Base-by-base conservation (phyloP, 805 yeast genomes). In the Candida maltosa region DNA sequence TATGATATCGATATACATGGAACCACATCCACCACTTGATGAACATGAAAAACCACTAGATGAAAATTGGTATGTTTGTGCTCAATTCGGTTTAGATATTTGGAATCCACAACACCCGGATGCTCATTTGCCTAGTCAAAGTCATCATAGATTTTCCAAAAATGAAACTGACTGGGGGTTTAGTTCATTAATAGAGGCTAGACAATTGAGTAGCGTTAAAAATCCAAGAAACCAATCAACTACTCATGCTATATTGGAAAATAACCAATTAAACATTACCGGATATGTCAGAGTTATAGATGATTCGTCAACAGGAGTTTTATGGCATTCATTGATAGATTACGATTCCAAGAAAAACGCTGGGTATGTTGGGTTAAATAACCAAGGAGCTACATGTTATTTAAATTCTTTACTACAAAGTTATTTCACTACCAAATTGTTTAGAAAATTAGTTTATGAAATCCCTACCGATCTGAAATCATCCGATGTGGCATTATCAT, bases 361-460 rank as follows among this genome's bases (percentile, higher is more conserved):
- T 0, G 97, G 97, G 0, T 88, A 72, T 54, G 95, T 88, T 6
- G 99, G 99, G 1, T 75, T 93, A 42, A 82, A 78, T 46, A 93
- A 93, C 53, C 99, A 93, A 64, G 99, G 98, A 44, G 99, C 99
- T 2, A 93, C 99, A 0, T 93, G 99, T 58, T 93, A 93, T 60
- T 74, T 93, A 54, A 93, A 93, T 57, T 91, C 97, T 0, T 69
- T 93, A 40, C 61, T 93, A 35, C 98, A 93, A 58, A 85, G 96
- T 8, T 84, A 93, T 47, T 93, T 72, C 56, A 87, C 87, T 52
- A 93, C 98, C 1, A 79, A 78, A 44, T 65, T 69, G 20, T 93
- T 93, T 62, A 73, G 97, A 43, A 78, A 79, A 49, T 76, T 88
- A 38, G 97, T 93, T 2, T 91, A 87, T 54, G 80, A 81, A 48